Evolutionary conservation across 805 yeast genomes (phyloP).

Genomic region (Candida dajiaensis): DNA sequence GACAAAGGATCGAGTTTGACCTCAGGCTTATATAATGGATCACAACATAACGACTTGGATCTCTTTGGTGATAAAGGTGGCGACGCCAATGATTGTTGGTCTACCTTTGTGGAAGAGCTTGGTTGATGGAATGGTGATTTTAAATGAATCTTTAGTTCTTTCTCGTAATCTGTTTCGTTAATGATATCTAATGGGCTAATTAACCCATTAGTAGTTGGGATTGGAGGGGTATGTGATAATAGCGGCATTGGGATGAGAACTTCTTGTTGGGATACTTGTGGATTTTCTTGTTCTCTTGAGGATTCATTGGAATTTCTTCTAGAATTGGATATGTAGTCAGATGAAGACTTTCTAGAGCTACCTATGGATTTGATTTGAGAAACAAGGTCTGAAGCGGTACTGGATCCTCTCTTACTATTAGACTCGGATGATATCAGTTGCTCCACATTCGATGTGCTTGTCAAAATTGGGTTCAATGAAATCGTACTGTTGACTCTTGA

Average conservation of each 20-base stretch:
- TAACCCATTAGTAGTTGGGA: neutral
- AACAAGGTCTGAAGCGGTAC: neutral
- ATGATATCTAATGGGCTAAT: neutral
- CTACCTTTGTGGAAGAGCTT: neutral
- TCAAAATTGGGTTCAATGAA: neutral
- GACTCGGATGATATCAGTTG: no score
- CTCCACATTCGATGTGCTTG: no score
- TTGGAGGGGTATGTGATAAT: neutral
- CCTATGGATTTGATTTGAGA: no score
- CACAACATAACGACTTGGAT: slow-evolving; percentile 5
- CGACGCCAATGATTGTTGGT: slow-evolving; percentile 5
- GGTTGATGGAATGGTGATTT: neutral
- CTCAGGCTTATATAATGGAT: slow-evolving; percentile 9
- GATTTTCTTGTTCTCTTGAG: neutral
- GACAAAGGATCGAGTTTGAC: neutral
- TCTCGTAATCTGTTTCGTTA: neutral
- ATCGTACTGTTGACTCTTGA: neutral
- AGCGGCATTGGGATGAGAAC: neutral
- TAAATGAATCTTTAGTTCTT: neutral
- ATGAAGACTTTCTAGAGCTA: no score
- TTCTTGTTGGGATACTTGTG: neutral
- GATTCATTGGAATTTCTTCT: neutral
- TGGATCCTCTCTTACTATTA: neutral
- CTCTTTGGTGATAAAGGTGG: slow-evolving; percentile 13
- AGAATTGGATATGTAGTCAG: neutral